Conservation (phyloP, 2,329 filamentous ascomycete genomes). For the Aureobasidium namibiae region DNA sequence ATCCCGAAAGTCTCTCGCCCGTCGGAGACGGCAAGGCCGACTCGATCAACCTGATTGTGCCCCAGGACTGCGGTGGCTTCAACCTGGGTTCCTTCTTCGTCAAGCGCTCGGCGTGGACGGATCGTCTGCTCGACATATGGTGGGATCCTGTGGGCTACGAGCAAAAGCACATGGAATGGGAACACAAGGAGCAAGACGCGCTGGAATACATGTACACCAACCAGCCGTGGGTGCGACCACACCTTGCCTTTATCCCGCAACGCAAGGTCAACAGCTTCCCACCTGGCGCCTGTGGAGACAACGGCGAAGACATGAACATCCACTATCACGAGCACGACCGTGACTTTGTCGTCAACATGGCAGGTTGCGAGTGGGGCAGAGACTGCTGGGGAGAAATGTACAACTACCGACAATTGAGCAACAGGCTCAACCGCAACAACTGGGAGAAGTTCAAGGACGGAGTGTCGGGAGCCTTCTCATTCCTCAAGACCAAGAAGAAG, state of each 20-base stretch:
- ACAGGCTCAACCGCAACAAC: constrained; percentile 71
- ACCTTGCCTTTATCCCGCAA: constrained; percentile 82
- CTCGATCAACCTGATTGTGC: constrained; percentile 79
- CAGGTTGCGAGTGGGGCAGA: constrained; percentile 90
- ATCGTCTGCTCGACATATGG: constrained; percentile 88
- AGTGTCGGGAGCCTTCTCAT: constrained; percentile 30
- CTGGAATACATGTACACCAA: constrained; percentile 84
- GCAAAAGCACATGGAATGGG: constrained; percentile 98
- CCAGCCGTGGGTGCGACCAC: constrained; percentile 86
- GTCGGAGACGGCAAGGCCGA: constrained; percentile 67
- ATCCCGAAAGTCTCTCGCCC: constrained; percentile 61
- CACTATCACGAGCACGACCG: constrained; percentile 81
- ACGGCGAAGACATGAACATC: constrained; percentile 61
- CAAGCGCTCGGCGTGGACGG: constrained; percentile 76
- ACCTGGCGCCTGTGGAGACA: constrained; percentile 74
- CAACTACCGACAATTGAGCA: constrained; percentile 83
- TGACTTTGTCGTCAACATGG: constrained; percentile 97
- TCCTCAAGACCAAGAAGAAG: constrained; percentile 18
- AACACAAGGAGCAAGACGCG: constrained; percentile 96
- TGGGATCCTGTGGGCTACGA: constrained; percentile 98
- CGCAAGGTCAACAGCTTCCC: constrained; percentile 94
- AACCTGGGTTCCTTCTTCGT: constrained; percentile 95
- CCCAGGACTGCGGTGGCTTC: constrained; percentile 93
- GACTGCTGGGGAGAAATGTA: constrained; percentile 99
- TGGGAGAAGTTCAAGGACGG: constrained; percentile 61